phyloP scores from a whole-genome alignment of 225 moss, liverwort and hornwort species.

The Bryum argenteum region DNA sequence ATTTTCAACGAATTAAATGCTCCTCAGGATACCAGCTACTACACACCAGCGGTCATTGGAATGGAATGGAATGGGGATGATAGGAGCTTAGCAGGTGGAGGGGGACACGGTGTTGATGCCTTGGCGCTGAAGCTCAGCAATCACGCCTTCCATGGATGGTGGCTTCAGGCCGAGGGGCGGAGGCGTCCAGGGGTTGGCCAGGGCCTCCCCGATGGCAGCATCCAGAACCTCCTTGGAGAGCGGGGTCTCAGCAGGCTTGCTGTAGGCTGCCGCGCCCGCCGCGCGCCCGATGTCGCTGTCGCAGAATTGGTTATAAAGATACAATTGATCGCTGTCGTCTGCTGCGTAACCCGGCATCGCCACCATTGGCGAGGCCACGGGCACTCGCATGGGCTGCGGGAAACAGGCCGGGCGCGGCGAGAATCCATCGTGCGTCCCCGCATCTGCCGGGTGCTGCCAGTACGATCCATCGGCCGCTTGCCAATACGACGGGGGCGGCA shows the following conservation, averaged over 20 bases:
- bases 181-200: conserved; percentile 94
- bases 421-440: conserved; percentile 30
- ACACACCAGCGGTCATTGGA: conserved; percentile 55
- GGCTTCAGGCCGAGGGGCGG: conserved; percentile 94
- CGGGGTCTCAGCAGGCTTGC: conserved; percentile 85
- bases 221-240: conserved; percentile 95
- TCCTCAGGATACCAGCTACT: conserved; percentile 50
- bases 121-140: conserved; percentile 90
- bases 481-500: conserved; percentile 80
- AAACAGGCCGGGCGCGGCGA: conserved; percentile 38
- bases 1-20: conserved; percentile 52
- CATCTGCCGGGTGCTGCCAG: conserved; percentile 81
- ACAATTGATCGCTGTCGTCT: conserved; percentile 83
- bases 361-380: conserved; percentile 36
- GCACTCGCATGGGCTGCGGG: conserved; percentile 60
- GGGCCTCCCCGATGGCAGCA: conserved; percentile 91
- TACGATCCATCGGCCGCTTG: conserved; percentile 96
- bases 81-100: conserved; percentile 55
- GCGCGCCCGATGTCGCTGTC: conserved; percentile 88
- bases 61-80: neutral
- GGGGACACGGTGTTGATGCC: conserved; percentile 94
- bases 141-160: conserved; percentile 94
- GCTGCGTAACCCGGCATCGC: conserved; percentile 45
- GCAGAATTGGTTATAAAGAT: conserved; percentile 59
- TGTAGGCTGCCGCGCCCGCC: conserved; percentile 89